Conservation (phyloP, 805 yeast genomes). For the Kazachstania taianensis region DNA sequence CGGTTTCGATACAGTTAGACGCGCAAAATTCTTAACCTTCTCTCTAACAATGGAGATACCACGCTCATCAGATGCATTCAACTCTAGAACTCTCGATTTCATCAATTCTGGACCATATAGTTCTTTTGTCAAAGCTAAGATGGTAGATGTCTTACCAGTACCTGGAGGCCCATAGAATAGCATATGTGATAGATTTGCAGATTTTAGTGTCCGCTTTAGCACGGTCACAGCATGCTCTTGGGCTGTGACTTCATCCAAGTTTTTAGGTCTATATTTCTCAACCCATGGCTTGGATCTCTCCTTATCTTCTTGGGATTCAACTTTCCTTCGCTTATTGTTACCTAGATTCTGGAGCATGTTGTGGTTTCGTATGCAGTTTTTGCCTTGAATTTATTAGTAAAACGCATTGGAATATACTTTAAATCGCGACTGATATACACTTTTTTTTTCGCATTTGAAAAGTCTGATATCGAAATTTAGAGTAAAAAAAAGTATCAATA, state of each 20-base stretch:
- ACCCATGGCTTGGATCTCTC: conserved; percentile 67
- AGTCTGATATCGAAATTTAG: no score
- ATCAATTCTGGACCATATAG: conserved; percentile 63
- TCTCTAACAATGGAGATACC: conserved; percentile 83
- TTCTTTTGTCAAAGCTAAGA: conserved; percentile 71
- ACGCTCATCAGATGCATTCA: conserved; percentile 86
- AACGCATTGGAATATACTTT: no score
- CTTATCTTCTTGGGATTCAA: conserved; percentile 9
- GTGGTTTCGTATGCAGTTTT: no score
- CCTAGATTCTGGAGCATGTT: conserved; percentile 18
- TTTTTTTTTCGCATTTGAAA: no score
- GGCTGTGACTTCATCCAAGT: conserved; percentile 77
- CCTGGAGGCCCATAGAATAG: conserved; percentile 91
- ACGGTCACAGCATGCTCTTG: conserved; percentile 86
- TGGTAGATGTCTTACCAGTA: conserved; percentile 85
- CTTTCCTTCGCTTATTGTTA: conserved; percentile 23
- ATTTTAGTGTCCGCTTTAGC: conserved; percentile 62
- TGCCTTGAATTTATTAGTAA: no score
- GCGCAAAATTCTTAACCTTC: conserved; percentile 77
- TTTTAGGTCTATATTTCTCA: conserved; percentile 87
- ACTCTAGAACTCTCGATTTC: conserved; percentile 64
- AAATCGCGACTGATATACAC: no score
- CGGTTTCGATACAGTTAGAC: conserved; percentile 76
- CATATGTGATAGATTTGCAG: conserved; percentile 87
- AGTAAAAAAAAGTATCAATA: no score